Evolutionary conservation across 2,329 filamentous ascomycete species (phyloP), one percentile per base, ranked within the genome.

Genomic region (Malbranchea zuffiana): DNA sequence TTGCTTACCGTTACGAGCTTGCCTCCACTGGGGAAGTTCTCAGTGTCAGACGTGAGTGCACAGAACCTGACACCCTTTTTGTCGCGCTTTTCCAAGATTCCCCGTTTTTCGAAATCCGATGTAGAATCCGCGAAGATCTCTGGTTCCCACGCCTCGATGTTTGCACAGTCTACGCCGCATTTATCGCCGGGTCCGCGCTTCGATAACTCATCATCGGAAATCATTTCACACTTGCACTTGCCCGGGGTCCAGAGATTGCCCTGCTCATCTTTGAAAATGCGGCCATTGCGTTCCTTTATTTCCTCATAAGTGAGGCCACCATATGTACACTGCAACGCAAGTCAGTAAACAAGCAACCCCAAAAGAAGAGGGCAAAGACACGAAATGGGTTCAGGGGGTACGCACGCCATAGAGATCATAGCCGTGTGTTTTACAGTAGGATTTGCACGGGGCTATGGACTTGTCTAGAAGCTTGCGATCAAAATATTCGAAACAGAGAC

Each of bases 401-500:
- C n/a, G n/a, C n/a, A n/a, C n/a, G n/a, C n/a, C n/a, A n/a, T n/a
- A n/a, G n/a, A n/a, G n/a, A n/a, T n/a, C n/a, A n/a, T n/a, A n/a
- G n/a, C n/a, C n/a, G n/a, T 32, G 17, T 8, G 8, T 21, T 32
- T 20, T 7, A 21, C 30, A 32, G 10, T 32, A 32, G 13, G 8
- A 13, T 23, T 20, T 32, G 30, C 30, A 32, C 17, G 30, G 30
- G 8, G 30, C 30, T 13, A 32, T 21, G 11, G 30, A 19, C 5
- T 32, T 32, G 6, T 32, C 17, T 4, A 13, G 16, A 6, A 21
- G 12, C 30, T n/a, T 7, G 15, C 12, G 7, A 15, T 13, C 17
- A 13, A 19, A 12, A 13, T 32, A 32, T n/a, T 6, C n/a, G n/a
- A 11, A 21, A 13, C 30, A 32, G 18, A 18, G 24, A 12, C 30